Evolutionary conservation across 495 filamentous ascomycete genomes (phyloP).

Genomic region (Pyrenula aspistea): DNA sequence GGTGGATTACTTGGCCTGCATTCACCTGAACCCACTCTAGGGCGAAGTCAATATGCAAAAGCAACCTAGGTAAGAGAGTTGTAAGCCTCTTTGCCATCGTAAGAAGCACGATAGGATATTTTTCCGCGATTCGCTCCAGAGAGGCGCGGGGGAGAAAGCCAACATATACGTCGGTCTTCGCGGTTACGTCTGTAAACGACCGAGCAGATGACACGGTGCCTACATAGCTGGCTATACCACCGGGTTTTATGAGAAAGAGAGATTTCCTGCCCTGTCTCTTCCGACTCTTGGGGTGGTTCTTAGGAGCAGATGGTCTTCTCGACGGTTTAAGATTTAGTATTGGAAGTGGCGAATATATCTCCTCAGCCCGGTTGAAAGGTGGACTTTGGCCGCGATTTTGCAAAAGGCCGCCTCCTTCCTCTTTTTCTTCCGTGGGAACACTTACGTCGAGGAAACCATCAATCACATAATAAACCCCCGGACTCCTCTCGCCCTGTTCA

Average conservation of each 20-base stretch:
- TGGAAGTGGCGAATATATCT: slow-evolving; percentile 34
- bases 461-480: slow-evolving; percentile 93
- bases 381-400: slow-evolving; percentile 12
- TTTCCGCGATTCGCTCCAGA: slow-evolving; percentile 83
- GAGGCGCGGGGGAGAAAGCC: slow-evolving; percentile 82
- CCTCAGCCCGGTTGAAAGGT: slow-evolving; percentile 18
- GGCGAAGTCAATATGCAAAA: slow-evolving; percentile 95
- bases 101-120: slow-evolving; percentile 79
- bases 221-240: slow-evolving; percentile 87
- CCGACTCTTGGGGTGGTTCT: slow-evolving; percentile 28
- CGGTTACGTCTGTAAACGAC: slow-evolving; percentile 91
- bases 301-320: slow-evolving; percentile 17
- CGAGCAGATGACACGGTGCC: slow-evolving; percentile 88
- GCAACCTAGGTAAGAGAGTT: slow-evolving; percentile 75
- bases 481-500: slow-evolving; percentile 90
- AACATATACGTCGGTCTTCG: slow-evolving; percentile 97
- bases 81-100: slow-evolving; percentile 94
- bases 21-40: slow-evolving; percentile 96
- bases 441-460: slow-evolving; percentile 95
- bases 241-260: slow-evolving; percentile 87
- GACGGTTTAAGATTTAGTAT: slow-evolving; percentile 38
- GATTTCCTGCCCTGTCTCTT: slow-evolving; percentile 50
- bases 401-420: slow-evolving; percentile 25
- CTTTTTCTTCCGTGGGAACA: slow-evolving; percentile 48
- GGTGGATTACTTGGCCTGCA: slow-evolving; percentile 86